Conservation (phyloP, 768 basidiomycete species). For the Mrakia frigida region DNA sequence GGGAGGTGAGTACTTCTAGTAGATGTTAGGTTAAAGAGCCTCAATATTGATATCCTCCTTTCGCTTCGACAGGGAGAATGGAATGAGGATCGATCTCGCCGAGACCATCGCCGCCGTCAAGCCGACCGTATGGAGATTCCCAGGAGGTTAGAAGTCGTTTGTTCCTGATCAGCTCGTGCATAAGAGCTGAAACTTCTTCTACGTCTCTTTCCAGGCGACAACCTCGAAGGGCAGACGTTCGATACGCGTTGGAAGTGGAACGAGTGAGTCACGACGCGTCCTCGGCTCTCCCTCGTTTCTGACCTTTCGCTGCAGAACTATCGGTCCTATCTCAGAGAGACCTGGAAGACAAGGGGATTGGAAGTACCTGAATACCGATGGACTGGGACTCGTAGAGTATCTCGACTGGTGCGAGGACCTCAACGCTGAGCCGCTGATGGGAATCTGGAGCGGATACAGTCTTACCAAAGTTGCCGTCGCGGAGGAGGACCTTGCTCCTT, state of each 20-base stretch:
- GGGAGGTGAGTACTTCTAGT: conserved; percentile 28
- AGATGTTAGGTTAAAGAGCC: too few species aligned
- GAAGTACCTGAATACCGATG: conserved; percentile 41
- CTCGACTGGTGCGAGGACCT: conserved; percentile 56
- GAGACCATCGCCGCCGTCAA: conserved; percentile 56
- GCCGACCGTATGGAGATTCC: conserved; percentile 62
- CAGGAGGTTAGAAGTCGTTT: conserved; percentile 53
- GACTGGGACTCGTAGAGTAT: conserved; percentile 58
- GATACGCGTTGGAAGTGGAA: conserved; percentile 60
- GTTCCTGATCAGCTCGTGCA: neutral
- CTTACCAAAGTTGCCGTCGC: conserved; percentile 51
- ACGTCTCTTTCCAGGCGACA: conserved; percentile 42
- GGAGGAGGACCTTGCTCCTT: conserved; percentile 51
- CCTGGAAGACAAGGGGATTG: conserved; percentile 61
- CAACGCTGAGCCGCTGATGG: conserved; percentile 57
- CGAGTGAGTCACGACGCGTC: conserved; percentile 34
- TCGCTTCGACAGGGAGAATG: conserved; percentile 49
- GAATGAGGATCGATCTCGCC: conserved; percentile 59
- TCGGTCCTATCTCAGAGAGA: conserved; percentile 55
- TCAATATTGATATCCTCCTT: neutral
- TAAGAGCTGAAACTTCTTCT: neutral
- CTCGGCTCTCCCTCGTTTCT: too few species aligned
- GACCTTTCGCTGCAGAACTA: conserved; percentile 42
- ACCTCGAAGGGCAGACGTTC: conserved; percentile 40
- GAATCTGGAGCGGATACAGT: conserved; percentile 51